These are phyloP conservation scores for Claviceps pusilla DNA, from an alignment of 2,329 filamentous ascomycete species.

Conservation along the genomic window DNA sequence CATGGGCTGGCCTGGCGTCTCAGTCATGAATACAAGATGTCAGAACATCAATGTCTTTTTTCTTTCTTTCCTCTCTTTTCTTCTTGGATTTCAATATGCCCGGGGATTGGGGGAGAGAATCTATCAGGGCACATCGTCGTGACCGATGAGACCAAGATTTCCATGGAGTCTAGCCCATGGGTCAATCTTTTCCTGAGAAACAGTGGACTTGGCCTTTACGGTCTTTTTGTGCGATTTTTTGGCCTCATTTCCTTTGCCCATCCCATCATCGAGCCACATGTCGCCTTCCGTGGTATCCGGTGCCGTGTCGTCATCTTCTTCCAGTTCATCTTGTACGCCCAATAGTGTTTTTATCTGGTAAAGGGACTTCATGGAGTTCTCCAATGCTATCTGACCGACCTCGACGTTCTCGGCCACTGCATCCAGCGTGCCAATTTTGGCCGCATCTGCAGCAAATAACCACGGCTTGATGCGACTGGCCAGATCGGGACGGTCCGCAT, in stretches of 20 bases:
- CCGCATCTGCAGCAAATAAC: constrained; percentile 44
- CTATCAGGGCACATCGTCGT: constrained; percentile 14
- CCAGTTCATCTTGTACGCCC: constrained; percentile 16
- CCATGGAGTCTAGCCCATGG: constrained; percentile 39
- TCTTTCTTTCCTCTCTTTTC: background rate
- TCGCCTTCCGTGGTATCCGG: constrained; percentile 14
- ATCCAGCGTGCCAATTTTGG: constrained; percentile 44
- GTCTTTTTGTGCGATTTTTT: constrained; percentile 1
- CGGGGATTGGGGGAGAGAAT: background rate
- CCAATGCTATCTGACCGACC: constrained; percentile 39
- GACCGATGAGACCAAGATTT: constrained; percentile 35
- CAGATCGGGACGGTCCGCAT: constrained; percentile 24
- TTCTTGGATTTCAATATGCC: background rate
- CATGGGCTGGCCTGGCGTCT: background rate
- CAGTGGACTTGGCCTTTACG: constrained; percentile 10
- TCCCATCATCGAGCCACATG: constrained; percentile 21
- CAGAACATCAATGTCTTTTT: background rate
- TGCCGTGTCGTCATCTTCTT: constrained; percentile 10
- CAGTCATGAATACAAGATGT: background rate
- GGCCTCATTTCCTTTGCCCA: constrained; percentile 7
- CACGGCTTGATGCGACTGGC: constrained; percentile 37
- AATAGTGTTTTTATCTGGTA: constrained; percentile 35
- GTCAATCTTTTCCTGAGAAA: constrained; percentile 15
- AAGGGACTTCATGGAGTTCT: constrained; percentile 34
- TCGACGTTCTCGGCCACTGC: constrained; percentile 45